Base-by-base conservation (phyloP, 108 stramenopile species). In the Aurantiochytrium sp. region DNA sequence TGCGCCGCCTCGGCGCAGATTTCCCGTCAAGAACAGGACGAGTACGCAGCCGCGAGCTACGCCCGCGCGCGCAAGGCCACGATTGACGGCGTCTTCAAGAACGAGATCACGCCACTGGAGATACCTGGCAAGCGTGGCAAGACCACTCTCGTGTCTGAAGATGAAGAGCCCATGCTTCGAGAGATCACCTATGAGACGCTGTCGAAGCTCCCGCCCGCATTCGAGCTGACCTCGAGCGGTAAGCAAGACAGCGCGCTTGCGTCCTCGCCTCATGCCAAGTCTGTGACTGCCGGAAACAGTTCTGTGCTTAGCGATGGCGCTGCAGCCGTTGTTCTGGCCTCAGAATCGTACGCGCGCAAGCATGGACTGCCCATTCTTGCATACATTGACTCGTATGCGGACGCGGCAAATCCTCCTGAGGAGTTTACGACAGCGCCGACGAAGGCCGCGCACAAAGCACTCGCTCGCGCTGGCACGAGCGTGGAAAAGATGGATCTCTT, bases 251-350 rank as follows among this genome's bases (percentile, higher is more conserved):
- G 97, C 42, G 97, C 96, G 8, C 6, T 83, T 35, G n/a, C 45
- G 49, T n/a, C n/a, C 49, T 83, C 76, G 49, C 49, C 45, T 2
- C 45, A 83, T 35, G 23, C 51, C 76, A 83, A 83, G 49, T 83
- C 96, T 5, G 96, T 99, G 47, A 99, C 98, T 5, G 98, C 98
- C 25, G 97, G 96, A 4, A 99, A 99, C 92, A 96, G 98, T 14
- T 96, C 96, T 25, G 94, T 95, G 14, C 92, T 99, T 55, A 99
- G 97, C 88, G 98, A 99, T 88, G 98, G 98, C 47, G 98, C 98
- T 3, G 94, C 97, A 29, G 96, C 97, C 6, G 87, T 98, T 58
- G 94, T 99, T 58, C 72, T 99, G 43, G 97, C 96, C 96, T 93
- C 91, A 57, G 95, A 95, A 89, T 90, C 89, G 16, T 89, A 94